These are phyloP conservation scores for Cyberlindnera americana DNA, from an alignment of 805 yeast species.

Conservation along the genomic window DNA sequence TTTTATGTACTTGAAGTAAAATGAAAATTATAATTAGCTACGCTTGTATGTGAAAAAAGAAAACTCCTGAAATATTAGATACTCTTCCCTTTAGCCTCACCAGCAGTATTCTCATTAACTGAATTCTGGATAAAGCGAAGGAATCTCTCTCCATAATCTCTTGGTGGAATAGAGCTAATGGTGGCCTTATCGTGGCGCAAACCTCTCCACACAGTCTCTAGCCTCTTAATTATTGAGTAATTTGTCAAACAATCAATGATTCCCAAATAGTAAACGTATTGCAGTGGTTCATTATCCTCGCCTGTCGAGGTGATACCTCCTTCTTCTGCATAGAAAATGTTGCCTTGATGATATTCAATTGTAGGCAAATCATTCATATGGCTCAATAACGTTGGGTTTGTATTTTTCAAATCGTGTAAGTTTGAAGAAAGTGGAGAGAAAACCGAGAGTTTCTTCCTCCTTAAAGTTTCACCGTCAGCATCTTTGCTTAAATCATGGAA, in stretches of 20 bases:
- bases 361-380: conserved; percentile 39
- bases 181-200: conserved; percentile 62
- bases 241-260: conserved; percentile 90
- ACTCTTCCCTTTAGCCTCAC: conserved; percentile 10
- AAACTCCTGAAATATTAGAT: no score
- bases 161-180: conserved; percentile 87
- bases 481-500: conserved; percentile 72
- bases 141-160: conserved; percentile 87
- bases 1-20: no score
- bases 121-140: conserved; percentile 57
- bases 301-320: conserved; percentile 83
- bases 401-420: conserved; percentile 33
- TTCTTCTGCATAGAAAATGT: conserved; percentile 68
- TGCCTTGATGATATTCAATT: conserved; percentile 43
- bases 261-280: conserved; percentile 82
- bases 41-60: no score
- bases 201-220: conserved; percentile 85
- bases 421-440: conserved; percentile 29
- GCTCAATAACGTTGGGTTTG: conserved; percentile 44
- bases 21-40: no score
- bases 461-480: conserved; percentile 33
- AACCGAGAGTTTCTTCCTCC: conserved; percentile 37
- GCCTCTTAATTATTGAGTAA: conserved; percentile 64
- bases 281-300: conserved; percentile 49
- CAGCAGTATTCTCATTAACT: conserved; percentile 28